Evolutionary conservation across 768 basidiomycete species (phyloP).

Genomic region (Rhodosporidiobolus sp.): DNA sequence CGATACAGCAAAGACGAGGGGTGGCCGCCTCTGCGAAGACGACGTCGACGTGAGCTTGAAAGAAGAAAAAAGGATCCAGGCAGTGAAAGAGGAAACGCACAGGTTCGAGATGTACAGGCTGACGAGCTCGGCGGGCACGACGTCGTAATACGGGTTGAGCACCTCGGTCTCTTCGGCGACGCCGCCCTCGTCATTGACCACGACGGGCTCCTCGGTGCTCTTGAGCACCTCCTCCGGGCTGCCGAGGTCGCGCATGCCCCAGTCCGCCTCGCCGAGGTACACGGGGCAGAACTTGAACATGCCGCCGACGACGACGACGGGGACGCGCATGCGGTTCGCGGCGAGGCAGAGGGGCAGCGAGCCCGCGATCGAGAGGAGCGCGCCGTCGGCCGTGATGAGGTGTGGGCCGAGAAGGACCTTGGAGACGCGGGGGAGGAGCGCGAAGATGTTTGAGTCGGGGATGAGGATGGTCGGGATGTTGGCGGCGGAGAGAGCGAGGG

Average conservation of each 20-base stretch:
- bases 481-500: constrained; percentile 69
- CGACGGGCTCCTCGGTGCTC: constrained; percentile 47
- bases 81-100: constrained; percentile 57
- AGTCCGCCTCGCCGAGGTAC: constrained; percentile 83
- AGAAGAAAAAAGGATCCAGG: not conserved
- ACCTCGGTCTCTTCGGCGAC: constrained; percentile 81
- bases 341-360: constrained; percentile 68
- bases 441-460: constrained; percentile 92
- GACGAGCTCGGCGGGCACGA: constrained; percentile 85
- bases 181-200: constrained; percentile 9
- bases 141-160: constrained; percentile 93
- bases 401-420: constrained; percentile 94
- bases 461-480: constrained; percentile 94
- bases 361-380: constrained; percentile 79
- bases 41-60: not conserved
- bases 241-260: constrained; percentile 65
- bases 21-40: constrained; percentile 75
- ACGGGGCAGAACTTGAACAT: constrained; percentile 93
- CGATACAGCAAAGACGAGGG: constrained; percentile 91
- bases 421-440: constrained; percentile 92
- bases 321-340: constrained; percentile 69
- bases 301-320: constrained; percentile 79
- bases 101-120: constrained; percentile 95
- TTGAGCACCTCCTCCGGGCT: constrained; percentile 52
- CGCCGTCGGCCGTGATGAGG: constrained; percentile 93